Percentiles rank a stretch among this genome's conserved stretches.
Conservation (phyloP, 2,329 filamentous ascomycete species). For the Penicillium olsonii region DNA sequence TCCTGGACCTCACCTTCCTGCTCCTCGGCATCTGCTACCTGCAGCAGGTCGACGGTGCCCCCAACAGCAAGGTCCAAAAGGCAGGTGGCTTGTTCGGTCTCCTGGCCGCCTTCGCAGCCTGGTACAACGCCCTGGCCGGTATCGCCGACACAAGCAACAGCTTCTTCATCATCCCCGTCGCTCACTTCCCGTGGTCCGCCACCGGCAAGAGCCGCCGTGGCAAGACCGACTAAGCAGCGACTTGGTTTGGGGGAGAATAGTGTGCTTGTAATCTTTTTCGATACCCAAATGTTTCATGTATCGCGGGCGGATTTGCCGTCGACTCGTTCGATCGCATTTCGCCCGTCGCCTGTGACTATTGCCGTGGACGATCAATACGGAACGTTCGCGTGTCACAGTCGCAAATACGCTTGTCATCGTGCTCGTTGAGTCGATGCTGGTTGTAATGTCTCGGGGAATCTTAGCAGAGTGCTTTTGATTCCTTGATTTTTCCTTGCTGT, state of each 20-base stretch:
- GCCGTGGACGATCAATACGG: slow-evolving; percentile 1
- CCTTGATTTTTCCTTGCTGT: slow-evolving; percentile 14
- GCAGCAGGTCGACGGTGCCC: slow-evolving; percentile 46
- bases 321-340: neutral
- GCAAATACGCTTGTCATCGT: slow-evolving; percentile 1
- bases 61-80: slow-evolving; percentile 59
- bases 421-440: neutral
- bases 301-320: slow-evolving; percentile 1
- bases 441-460: slow-evolving; percentile 5
- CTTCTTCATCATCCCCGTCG: slow-evolving; percentile 91
- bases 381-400: neutral
- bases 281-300: slow-evolving; percentile 34
- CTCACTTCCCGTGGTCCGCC: slow-evolving; percentile 93
- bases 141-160: slow-evolving; percentile 70
- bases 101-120: slow-evolving; percentile 76
- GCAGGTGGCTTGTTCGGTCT: slow-evolving; percentile 80
- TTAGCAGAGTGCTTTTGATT: neutral
- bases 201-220: slow-evolving; percentile 65
- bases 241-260: neutral
- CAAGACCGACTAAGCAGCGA: slow-evolving; percentile 49
- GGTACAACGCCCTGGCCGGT: slow-evolving; percentile 85
- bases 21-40: slow-evolving; percentile 68
- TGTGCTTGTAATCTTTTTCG: slow-evolving; percentile 32
- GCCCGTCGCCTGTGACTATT: slow-evolving; percentile 2
- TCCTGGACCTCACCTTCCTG: slow-evolving; percentile 74